Evolutionary conservation across 176 grass and related monocot genomes (phyloP), one percentile per base, ranked within the genome.

Genomic region (Metroxylon sagu): DNA sequence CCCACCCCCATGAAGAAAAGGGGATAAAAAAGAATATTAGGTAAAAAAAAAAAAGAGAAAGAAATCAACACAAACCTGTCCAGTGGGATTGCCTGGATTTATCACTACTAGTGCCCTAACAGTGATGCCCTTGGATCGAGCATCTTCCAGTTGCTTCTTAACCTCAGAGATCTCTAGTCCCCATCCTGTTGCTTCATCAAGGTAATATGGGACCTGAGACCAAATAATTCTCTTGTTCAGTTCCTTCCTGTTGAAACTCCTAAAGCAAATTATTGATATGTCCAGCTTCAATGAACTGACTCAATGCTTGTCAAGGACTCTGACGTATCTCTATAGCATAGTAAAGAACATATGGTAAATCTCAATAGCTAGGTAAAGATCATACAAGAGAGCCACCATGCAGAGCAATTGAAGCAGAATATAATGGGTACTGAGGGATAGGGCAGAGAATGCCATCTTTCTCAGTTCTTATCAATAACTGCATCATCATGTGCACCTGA

Each of bases 401-500:
- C 67, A 98, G 93, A 68, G 84, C 79, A 76, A 98, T 92, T 17
- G 93, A 85, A 49, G 87, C 93, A 73, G 93, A 98, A 65, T 98
- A 98, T 28, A 98, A 62, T 0, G 88, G 88, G 71, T 98, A 98
- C 75, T 98, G 93, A 57, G 93, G 88, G 69, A 92, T 88, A 73
- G 93, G 93, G 60, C 84, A 89, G 55, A 98, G 76, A 83, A 98
- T 92, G 66, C 93, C 93, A 62, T 98, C 93, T 61, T 89, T 92
- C 88, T 98, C 84, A 54, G 84, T 88, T 4, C 87, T 83, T 69
- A 98, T 77, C 76, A 98, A 60, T 62, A 98, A 72, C 57, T 98
- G 93, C 88, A 92, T 89, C 93, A 98, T 98, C 84, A 92, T 92
- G 64, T 89, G 93, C 59, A 98, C 93, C 93, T 98, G 74, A 10